Evolutionary conservation across 2,329 filamentous ascomycete species (phyloP).

Genomic region (Xylaria sp.): DNA sequence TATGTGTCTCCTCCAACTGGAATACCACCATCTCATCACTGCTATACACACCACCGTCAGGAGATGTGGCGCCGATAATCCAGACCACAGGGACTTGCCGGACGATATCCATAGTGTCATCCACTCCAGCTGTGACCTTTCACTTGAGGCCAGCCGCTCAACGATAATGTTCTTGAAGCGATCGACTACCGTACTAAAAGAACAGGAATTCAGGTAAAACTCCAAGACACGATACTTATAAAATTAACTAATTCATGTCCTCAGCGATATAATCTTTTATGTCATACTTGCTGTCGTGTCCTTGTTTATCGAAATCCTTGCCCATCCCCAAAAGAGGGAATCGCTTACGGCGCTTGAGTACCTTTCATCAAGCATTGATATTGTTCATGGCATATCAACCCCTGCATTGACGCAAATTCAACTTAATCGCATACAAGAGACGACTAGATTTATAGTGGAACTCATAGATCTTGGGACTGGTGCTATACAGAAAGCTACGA

Average conservation of each 20-base stretch:
- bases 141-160: constrained; percentile 14
- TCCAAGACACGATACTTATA: not conserved
- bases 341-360: not conserved
- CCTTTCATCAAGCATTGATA: not conserved
- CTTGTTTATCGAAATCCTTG: constrained; percentile 16
- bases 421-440: not conserved
- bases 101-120: no score
- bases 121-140: constrained; percentile 22
- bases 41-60: no score
- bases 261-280: not conserved
- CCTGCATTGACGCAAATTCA: not conserved
- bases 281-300: constrained; percentile 1
- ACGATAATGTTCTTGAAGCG: constrained; percentile 4
- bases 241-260: not conserved
- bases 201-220: constrained; percentile 13
- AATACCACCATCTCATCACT: no score
- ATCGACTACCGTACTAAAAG: not conserved
- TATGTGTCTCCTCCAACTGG: no score
- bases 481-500: not conserved
- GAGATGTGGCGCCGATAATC: no score
- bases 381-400: not conserved
- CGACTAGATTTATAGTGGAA: not conserved
- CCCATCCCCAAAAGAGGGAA: constrained; percentile 3
- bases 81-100: no score
- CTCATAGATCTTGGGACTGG: not conserved